These are phyloP conservation scores for Septoria linicola DNA, from an alignment of 2,329 filamentous ascomycete genomes.

Conservation along the genomic window DNA sequence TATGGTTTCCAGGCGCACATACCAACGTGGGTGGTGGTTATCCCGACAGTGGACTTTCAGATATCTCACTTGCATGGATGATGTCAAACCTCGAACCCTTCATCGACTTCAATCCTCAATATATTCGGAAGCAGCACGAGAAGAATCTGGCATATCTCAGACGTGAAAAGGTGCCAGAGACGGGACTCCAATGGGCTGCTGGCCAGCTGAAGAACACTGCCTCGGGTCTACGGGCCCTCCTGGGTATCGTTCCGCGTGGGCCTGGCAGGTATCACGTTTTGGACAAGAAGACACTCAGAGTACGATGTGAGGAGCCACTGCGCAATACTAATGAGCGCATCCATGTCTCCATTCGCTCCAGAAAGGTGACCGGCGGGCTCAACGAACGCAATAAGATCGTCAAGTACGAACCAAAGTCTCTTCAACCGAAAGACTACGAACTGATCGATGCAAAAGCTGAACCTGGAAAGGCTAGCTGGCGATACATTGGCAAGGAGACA, in stretches of 20 bases:
- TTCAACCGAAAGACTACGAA: conserved; percentile 16
- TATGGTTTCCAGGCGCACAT: conserved; percentile 57
- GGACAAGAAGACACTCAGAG: conserved; percentile 17
- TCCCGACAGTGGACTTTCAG: conserved; percentile 34
- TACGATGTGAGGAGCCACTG: conserved; percentile 11
- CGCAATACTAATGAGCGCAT: conserved; percentile 21
- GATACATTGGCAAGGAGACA: conserved; percentile 18
- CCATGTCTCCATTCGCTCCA: conserved; percentile 17
- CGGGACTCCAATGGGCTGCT: conserved; percentile 16
- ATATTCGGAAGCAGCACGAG: conserved; percentile 25
- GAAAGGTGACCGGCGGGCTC: conserved; percentile 15
- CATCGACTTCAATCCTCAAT: conserved; percentile 37
- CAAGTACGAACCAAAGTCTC: conserved; percentile 17
- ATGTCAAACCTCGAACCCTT: conserved; percentile 35
- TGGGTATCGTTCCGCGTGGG: conserved; percentile 11
- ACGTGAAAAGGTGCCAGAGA: conserved; percentile 14
- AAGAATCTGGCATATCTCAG: conserved; percentile 12
- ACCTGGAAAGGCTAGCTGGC: conserved; percentile 19
- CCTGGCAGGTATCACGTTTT: conserved; percentile 20
- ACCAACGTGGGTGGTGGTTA: conserved; percentile 53
- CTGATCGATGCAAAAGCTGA: conserved; percentile 13
- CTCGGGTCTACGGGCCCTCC: conserved; percentile 12
- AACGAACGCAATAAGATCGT: conserved; percentile 13
- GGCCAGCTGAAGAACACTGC: conserved; percentile 16
- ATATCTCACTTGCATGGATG: conserved; percentile 44